A percentile compares a stretch with the other conserved stretches of the same genome.
phyloP scores from a whole-genome alignment of 495 filamentous ascomycete genomes.

The Parathielavia hyrcaniae region DNA sequence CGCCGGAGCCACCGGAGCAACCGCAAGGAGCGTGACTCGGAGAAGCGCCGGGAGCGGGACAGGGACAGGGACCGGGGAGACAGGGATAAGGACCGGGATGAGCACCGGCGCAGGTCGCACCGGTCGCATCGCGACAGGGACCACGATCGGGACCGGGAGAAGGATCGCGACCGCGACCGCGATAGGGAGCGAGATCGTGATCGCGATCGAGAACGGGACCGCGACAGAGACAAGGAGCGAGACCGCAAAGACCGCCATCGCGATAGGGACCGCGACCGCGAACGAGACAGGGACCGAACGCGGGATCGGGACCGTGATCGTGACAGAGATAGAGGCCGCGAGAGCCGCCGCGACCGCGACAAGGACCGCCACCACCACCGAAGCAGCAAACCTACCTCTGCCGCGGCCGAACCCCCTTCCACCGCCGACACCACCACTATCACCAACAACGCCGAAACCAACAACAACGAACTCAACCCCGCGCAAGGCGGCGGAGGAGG shows the following conservation, averaged over 20 bases:
- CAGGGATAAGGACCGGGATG: conserved; percentile 34
- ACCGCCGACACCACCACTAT: conserved; percentile 29
- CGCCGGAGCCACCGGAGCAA: conserved; percentile 48
- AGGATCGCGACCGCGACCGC: conserved; percentile 41
- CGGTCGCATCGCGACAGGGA: conserved; percentile 38
- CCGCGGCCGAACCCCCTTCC: conserved; percentile 14
- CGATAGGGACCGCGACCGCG: conserved; percentile 26
- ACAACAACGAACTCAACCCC: conserved; percentile 5
- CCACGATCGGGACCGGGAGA: conserved; percentile 40
- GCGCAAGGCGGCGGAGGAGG: conserved; percentile 28
- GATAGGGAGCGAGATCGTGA: conserved; percentile 20
- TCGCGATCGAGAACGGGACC: conserved; percentile 44
- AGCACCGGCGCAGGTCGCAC: conserved; percentile 38
- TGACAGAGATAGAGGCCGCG: conserved; percentile 40
- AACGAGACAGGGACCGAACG: conserved; percentile 38
- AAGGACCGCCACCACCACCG: conserved; percentile 36
- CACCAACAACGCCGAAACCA: background rate
- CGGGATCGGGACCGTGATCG: conserved; percentile 36
- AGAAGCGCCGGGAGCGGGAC: conserved; percentile 44
- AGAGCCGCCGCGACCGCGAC: conserved; percentile 44
- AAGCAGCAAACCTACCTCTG: conserved; percentile 42
- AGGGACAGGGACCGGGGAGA: conserved; percentile 34
- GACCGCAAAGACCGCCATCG: conserved; percentile 37
- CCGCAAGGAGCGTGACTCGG: conserved; percentile 39
- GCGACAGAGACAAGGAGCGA: conserved; percentile 43